A percentile compares a stretch with the other conserved stretches of the same genome.
These are phyloP conservation scores for Heterobasidion irregulare DNA, from an alignment of 1,284 basidiomycete genomes.

Conservation along the genomic window DNA sequence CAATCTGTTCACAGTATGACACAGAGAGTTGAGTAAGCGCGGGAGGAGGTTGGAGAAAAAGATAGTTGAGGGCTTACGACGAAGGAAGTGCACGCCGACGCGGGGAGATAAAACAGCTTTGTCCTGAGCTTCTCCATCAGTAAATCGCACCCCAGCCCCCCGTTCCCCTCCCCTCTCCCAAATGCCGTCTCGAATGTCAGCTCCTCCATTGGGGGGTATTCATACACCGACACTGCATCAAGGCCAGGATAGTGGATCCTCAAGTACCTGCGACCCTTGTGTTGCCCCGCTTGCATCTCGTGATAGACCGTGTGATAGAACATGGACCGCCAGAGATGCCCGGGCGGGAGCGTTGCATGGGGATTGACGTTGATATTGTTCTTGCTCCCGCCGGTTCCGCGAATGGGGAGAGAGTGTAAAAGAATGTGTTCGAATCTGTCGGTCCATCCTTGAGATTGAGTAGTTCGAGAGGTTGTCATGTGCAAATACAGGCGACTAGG, in stretches of 20 bases:
- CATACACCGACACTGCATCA: constrained; percentile 5
- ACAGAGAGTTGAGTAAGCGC: neutral
- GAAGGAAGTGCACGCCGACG: constrained; percentile 9
- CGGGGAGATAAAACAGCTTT: constrained; percentile 1
- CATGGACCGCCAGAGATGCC: constrained; percentile 5
- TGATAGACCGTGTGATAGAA: constrained; percentile 4
- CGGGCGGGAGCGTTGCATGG: constrained; percentile 1
- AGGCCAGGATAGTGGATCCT: constrained; percentile 5
- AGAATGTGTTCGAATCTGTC: neutral
- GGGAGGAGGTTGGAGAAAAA: neutral
- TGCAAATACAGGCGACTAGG: neutral
- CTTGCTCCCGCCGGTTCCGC: too few relatives aligned
- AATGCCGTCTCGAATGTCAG: neutral
- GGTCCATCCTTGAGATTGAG: neutral
- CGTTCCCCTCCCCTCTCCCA: neutral
- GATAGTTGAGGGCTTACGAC: neutral
- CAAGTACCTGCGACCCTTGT: constrained; percentile 5
- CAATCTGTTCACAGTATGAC: neutral
- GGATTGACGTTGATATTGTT: neutral
- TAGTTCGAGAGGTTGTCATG: neutral
- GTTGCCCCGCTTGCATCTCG: constrained; percentile 2
- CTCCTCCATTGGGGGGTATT: constrained; percentile 1
- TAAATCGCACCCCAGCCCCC: neutral
- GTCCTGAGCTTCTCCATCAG: constrained; percentile 1
- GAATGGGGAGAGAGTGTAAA: neutral